These are phyloP conservation scores for Coemansia sp. DNA, from an alignment of 192 early-diverging fungal genomes.

Conservation along the genomic window DNA sequence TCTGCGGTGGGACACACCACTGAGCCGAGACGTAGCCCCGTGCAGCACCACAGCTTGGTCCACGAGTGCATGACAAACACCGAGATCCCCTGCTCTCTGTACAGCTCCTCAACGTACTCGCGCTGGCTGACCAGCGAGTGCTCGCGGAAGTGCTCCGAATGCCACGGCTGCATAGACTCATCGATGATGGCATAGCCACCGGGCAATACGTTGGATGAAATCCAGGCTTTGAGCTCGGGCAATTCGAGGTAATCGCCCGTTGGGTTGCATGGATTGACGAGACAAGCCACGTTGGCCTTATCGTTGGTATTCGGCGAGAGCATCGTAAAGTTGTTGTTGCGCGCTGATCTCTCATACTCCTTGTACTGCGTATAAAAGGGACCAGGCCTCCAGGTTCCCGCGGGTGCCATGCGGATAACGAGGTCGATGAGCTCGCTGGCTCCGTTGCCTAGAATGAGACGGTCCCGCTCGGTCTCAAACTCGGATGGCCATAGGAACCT, in stretches of 20 bases:
- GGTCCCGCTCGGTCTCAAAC: constrained; percentile 56
- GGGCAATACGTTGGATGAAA: constrained; percentile 69
- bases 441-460: constrained; percentile 83
- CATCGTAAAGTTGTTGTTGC: constrained; percentile 68
- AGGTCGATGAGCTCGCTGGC: constrained; percentile 90
- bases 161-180: constrained; percentile 96
- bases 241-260: constrained; percentile 83
- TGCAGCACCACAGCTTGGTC: constrained; percentile 94
- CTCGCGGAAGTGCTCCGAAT: constrained; percentile 70
- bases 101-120: constrained; percentile 62
- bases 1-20: constrained; percentile 79
- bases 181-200: constrained; percentile 82
- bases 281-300: constrained; percentile 70
- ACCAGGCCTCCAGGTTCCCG: constrained; percentile 81
- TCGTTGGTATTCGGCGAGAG: constrained; percentile 57
- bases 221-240: constrained; percentile 72
- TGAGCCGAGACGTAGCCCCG: constrained; percentile 83
- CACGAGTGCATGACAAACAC: constrained; percentile 90
- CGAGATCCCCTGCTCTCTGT: constrained; percentile 63
- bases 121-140: constrained; percentile 81
- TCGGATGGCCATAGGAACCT: constrained; percentile 74
- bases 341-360: constrained; percentile 85
- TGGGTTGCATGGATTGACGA: constrained; percentile 93
- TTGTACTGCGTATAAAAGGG: constrained; percentile 86
- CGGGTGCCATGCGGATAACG: constrained; percentile 72